Evolutionary conservation across 495 filamentous ascomycete species (phyloP).

Genomic region (Penicillium subrubescens): DNA sequence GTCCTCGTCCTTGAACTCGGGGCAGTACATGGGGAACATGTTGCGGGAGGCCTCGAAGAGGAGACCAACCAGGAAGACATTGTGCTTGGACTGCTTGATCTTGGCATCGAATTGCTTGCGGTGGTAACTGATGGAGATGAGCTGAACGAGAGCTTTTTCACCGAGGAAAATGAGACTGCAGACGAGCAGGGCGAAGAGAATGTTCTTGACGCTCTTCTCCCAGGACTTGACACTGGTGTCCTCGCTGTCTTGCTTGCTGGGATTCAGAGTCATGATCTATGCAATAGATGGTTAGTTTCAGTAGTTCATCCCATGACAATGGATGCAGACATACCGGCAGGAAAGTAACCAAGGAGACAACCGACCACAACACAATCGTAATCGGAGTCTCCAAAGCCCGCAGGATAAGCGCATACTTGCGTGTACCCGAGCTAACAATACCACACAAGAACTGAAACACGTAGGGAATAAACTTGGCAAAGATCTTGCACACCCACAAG

Average conservation of each 20-base stretch:
- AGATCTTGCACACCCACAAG: slow-evolving; percentile 84
- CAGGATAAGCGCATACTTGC: slow-evolving; percentile 88
- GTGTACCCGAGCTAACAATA: slow-evolving; percentile 85
- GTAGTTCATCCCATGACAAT: slow-evolving; percentile 25
- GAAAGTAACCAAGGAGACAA: slow-evolving; percentile 80
- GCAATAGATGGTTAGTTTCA: not conserved
- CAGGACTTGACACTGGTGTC: slow-evolving; percentile 48
- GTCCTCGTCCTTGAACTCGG: slow-evolving; percentile 89
- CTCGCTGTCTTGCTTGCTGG: slow-evolving; percentile 45
- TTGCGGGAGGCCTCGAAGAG: slow-evolving; percentile 87
- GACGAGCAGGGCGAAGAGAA: slow-evolving; percentile 76
- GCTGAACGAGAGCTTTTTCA: slow-evolving; percentile 83
- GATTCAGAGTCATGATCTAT: slow-evolving; percentile 51
- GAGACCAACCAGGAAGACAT: slow-evolving; percentile 73
- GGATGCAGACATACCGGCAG: slow-evolving; percentile 51
- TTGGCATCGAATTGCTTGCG: slow-evolving; percentile 86
- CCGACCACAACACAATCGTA: slow-evolving; percentile 83
- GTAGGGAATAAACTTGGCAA: slow-evolving; percentile 74
- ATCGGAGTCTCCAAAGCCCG: slow-evolving; percentile 79
- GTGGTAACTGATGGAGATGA: slow-evolving; percentile 94
- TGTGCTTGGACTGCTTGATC: slow-evolving; percentile 87
- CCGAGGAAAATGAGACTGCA: slow-evolving; percentile 74
- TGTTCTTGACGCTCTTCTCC: slow-evolving; percentile 64
- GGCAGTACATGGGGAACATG: slow-evolving; percentile 89
- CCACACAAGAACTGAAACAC: slow-evolving; percentile 87